These are phyloP conservation scores for Tylopilus sp. DNA, from an alignment of 1,284 basidiomycete genomes.

Conservation along the genomic window DNA sequence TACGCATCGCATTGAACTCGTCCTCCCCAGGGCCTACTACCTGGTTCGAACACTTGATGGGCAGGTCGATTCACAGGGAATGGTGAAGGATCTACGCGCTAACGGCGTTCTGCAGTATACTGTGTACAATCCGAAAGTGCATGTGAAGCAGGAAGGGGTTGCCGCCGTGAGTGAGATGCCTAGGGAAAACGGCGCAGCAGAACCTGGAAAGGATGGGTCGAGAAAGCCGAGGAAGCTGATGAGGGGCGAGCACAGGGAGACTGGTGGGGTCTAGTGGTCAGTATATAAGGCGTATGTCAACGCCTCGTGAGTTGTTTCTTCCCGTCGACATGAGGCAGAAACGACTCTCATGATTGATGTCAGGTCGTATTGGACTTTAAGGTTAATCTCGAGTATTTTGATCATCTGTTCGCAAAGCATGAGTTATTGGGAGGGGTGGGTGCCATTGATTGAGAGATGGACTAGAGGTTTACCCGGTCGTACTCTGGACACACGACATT, in stretches of 20 bases:
- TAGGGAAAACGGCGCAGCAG: constrained; percentile 18
- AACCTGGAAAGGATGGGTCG: constrained; percentile 7
- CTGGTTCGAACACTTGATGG: constrained; percentile 62
- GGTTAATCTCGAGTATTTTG: constrained; percentile 35
- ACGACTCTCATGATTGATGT: neutral
- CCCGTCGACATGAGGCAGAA: too few relatives aligned
- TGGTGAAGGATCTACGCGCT: constrained; percentile 45
- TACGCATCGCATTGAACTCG: constrained; percentile 64
- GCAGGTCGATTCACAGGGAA: constrained; percentile 54
- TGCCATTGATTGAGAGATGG: neutral
- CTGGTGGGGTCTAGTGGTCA: constrained; percentile 59
- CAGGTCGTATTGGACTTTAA: constrained; percentile 53
- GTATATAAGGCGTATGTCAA: constrained; percentile 64
- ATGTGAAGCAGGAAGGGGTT: constrained; percentile 16
- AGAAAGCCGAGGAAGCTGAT: constrained; percentile 51
- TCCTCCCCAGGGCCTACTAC: constrained; percentile 54
- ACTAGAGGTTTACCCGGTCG: neutral
- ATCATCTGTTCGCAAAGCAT: constrained; percentile 35
- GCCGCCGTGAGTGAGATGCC: constrained; percentile 13
- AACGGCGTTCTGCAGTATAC: constrained; percentile 48
- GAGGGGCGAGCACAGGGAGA: constrained; percentile 55
- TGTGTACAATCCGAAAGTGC: constrained; percentile 33
- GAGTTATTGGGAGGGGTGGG: constrained; percentile 43
- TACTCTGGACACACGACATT: neutral
- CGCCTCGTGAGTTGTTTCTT: constrained; percentile 41